These are phyloP conservation scores for Daldinia decipiens DNA, from an alignment of 495 filamentous ascomycete species.

Conservation along the genomic window DNA sequence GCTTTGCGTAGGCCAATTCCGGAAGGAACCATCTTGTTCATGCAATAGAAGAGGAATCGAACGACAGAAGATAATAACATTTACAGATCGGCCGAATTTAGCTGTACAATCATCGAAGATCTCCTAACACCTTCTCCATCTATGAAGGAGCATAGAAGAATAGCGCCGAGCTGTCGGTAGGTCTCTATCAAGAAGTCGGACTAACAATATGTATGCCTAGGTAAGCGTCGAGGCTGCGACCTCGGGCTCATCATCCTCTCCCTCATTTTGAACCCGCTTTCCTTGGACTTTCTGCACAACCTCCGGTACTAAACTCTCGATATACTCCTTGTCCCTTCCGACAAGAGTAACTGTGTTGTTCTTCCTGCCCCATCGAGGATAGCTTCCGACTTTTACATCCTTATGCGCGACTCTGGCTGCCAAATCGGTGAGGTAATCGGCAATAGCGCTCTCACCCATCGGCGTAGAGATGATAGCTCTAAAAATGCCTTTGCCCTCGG, in stretches of 20 bases:
- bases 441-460: constrained; percentile 83
- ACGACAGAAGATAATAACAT: background rate
- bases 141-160: constrained; percentile 13
- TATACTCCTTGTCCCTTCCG: constrained; percentile 65
- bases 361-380: constrained; percentile 90
- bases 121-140: constrained; percentile 32
- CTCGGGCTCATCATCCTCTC: constrained; percentile 56
- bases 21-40: background rate
- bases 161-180: constrained; percentile 1
- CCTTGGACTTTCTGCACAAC: constrained; percentile 60
- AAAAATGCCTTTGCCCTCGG: constrained; percentile 79
- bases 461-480: constrained; percentile 88
- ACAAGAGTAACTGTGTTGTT: constrained; percentile 93
- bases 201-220: background rate
- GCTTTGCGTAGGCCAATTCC: constrained; percentile 1
- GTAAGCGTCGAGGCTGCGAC: background rate
- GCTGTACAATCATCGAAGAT: constrained; percentile 28
- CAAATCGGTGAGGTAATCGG: constrained; percentile 81
- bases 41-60: background rate
- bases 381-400: constrained; percentile 95
- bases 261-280: constrained; percentile 54
- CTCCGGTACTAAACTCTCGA: constrained; percentile 63
- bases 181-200: background rate
- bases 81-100: constrained; percentile 27
- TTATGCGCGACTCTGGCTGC: constrained; percentile 72